Conservation (phyloP, 257 asterid species). For the Cordia subcordata region DNA sequence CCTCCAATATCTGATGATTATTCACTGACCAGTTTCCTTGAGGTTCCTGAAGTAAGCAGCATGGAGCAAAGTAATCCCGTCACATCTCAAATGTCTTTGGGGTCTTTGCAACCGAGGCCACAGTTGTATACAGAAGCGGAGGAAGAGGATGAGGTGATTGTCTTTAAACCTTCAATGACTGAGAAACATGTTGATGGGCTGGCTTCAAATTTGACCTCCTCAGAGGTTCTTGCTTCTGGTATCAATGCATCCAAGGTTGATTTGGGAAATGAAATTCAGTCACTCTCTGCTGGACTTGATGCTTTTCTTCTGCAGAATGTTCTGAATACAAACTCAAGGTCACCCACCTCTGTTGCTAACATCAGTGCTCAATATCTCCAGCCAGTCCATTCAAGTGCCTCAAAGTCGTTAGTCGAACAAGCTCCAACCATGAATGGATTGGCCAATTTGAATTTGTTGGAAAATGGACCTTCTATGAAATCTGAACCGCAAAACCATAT, state of each 20-base stretch:
- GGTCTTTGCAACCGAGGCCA: slow-evolving; percentile 27
- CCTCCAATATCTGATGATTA: slow-evolving; percentile 54
- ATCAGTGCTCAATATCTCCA: slow-evolving; percentile 41
- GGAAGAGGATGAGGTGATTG: slow-evolving; percentile 88
- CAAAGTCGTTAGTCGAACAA: slow-evolving; percentile 55
- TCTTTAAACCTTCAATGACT: slow-evolving; percentile 66
- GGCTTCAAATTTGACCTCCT: slow-evolving; percentile 22
- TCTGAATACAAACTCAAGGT: slow-evolving; percentile 25
- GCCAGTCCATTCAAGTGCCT: slow-evolving; percentile 34
- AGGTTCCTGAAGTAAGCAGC: slow-evolving; percentile 24
- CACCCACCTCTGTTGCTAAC: slow-evolving; percentile 22
- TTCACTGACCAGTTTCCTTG: slow-evolving; percentile 25
- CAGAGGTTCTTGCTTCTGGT: slow-evolving; percentile 13
- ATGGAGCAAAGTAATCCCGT: slow-evolving; percentile 22
- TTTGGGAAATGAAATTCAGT: slow-evolving; percentile 32
- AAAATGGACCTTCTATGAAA: slow-evolving; percentile 38
- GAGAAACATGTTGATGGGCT: slow-evolving; percentile 55
- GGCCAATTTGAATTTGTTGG: slow-evolving; percentile 48
- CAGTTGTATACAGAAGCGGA: slow-evolving; percentile 42
- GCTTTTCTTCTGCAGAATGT: slow-evolving; percentile 34
- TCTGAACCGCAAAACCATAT: slow-evolving; percentile 43
- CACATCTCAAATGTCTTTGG: slow-evolving; percentile 21
- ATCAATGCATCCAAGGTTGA: slow-evolving; percentile 24
- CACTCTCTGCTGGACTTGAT: slow-evolving; percentile 39
- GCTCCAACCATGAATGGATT: slow-evolving; percentile 42